phyloP scores from a whole-genome alignment of 768 basidiomycete species.

The Chiua virens region DNA sequence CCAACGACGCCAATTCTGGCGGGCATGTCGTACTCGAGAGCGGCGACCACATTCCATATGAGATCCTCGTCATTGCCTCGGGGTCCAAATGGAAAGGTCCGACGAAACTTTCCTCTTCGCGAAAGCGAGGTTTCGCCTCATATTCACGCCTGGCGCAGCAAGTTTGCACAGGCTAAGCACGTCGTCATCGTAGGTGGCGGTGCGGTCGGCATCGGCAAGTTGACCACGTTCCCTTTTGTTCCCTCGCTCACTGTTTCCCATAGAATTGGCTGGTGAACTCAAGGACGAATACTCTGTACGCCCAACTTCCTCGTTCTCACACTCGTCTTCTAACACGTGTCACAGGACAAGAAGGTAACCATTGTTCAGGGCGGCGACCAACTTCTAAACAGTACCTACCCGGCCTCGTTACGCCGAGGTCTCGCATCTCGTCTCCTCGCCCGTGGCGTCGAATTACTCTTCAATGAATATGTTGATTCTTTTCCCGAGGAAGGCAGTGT shows the following conservation, averaged over 20 bases:
- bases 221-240: background rate
- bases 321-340: slow-evolving; percentile 12
- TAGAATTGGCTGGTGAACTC: slow-evolving; percentile 48
- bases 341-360: slow-evolving; percentile 47
- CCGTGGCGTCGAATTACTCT: slow-evolving; percentile 50
- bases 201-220: slow-evolving; percentile 50
- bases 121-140: slow-evolving; percentile 31
- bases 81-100: slow-evolving; percentile 58
- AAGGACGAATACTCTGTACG: slow-evolving; percentile 41
- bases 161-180: slow-evolving; percentile 36
- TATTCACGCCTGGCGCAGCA: slow-evolving; percentile 29
- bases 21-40: slow-evolving; percentile 51
- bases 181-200: slow-evolving; percentile 59
- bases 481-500: slow-evolving; percentile 37
- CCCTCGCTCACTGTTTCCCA: background rate
- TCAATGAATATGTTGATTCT: slow-evolving; percentile 53
- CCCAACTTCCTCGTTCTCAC: background rate
- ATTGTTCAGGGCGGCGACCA: slow-evolving; percentile 55
- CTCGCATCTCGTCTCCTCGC: slow-evolving; percentile 41
- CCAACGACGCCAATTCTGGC: slow-evolving; percentile 29
- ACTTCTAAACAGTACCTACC: slow-evolving; percentile 60
- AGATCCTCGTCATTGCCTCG: slow-evolving; percentile 57
- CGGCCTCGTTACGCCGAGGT: slow-evolving; percentile 49
- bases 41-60: slow-evolving; percentile 52
- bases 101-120: slow-evolving; percentile 41